Evolutionary conservation across 257 asterid species (phyloP).

Genomic region (Osmanthus fragrans): DNA sequence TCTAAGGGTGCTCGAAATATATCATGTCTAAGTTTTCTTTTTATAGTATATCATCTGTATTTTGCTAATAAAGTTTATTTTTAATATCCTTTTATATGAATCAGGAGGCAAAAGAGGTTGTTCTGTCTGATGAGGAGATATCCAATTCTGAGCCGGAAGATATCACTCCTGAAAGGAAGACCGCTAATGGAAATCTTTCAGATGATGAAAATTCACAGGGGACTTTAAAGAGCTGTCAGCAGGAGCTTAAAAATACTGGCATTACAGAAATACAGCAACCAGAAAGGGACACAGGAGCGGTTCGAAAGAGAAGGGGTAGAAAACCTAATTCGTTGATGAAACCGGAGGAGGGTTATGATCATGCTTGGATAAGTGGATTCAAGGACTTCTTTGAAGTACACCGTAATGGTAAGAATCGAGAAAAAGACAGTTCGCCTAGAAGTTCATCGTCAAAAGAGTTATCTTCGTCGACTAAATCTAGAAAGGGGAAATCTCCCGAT

Average conservation of each 20-base stretch:
- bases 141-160: slow-evolving; percentile 18
- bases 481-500: slow-evolving; percentile 21
- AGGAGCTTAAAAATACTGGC: slow-evolving; percentile 12
- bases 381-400: slow-evolving; percentile 33
- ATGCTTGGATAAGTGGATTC: slow-evolving; percentile 23
- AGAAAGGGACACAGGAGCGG: slow-evolving; percentile 23
- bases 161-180: slow-evolving; percentile 20
- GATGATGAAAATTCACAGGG: slow-evolving; percentile 26
- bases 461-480: slow-evolving; percentile 27
- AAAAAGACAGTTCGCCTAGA: slow-evolving; percentile 16
- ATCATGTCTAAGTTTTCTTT: neutral
- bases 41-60: neutral
- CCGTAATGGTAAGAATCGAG: slow-evolving; percentile 27
- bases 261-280: slow-evolving; percentile 22
- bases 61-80: neutral
- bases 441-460: slow-evolving; percentile 22
- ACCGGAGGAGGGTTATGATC: slow-evolving; percentile 34
- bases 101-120: slow-evolving; percentile 30
- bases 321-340: slow-evolving; percentile 37
- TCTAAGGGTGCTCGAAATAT: neutral
- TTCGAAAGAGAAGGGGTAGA: slow-evolving; percentile 40
- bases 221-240: slow-evolving; percentile 20
- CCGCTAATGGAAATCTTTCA: slow-evolving; percentile 16
- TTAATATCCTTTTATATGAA: slow-evolving; percentile 7
- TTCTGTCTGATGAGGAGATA: slow-evolving; percentile 10